These are phyloP conservation scores for Ascocoryne sarcoides DNA, from an alignment of 2,329 filamentous ascomycete genomes.

Conservation along the genomic window DNA sequence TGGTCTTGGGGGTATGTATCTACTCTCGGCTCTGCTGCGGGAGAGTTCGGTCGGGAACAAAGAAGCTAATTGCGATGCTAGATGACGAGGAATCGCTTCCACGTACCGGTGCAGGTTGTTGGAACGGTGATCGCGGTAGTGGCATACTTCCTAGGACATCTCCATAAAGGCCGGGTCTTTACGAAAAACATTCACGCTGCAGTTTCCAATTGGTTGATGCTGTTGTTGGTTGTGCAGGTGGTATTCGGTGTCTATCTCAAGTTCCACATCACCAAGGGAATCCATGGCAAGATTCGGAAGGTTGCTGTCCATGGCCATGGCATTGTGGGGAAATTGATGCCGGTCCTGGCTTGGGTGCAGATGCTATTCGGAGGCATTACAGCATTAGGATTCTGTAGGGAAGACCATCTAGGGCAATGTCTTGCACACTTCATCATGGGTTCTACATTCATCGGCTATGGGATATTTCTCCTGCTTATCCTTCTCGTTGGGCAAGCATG, in stretches of 20 bases:
- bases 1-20: constrained; percentile 77
- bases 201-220: constrained; percentile 74
- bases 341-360: constrained; percentile 80
- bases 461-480: constrained; percentile 75
- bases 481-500: constrained; percentile 83
- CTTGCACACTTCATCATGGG: constrained; percentile 98
- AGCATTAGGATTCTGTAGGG: constrained; percentile 83
- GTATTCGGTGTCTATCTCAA: constrained; percentile 78
- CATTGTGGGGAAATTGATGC: constrained; percentile 78
- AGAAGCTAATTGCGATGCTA: constrained; percentile 31
- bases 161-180: constrained; percentile 84
- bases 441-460: constrained; percentile 90
- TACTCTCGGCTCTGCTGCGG: not conserved
- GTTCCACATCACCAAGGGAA: constrained; percentile 77
- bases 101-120: constrained; percentile 77
- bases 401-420: constrained; percentile 86
- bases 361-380: constrained; percentile 96
- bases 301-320: constrained; percentile 67
- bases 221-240: constrained; percentile 69
- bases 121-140: constrained; percentile 68
- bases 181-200: constrained; percentile 68
- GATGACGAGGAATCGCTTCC: constrained; percentile 87
- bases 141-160: constrained; percentile 86
- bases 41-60: not conserved
- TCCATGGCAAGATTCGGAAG: constrained; percentile 69